Evolutionary conservation across 2,329 filamentous ascomycete genomes (phyloP).

Genomic region (Ceratocystis eucalypticola): DNA sequence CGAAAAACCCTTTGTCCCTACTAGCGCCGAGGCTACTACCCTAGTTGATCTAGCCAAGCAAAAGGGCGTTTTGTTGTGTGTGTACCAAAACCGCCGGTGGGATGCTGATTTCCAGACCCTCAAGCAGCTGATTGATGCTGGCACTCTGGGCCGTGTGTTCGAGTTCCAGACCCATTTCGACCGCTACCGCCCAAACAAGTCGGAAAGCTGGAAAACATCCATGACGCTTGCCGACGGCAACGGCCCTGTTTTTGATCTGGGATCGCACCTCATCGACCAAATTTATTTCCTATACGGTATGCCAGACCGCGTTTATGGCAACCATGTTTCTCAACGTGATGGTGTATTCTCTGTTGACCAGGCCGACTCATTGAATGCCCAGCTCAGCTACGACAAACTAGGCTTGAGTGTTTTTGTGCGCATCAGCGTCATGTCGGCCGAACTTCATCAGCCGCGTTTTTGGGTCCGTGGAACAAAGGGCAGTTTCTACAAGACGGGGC

Average conservation of each 20-base stretch:
- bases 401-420: slow-evolving; percentile 55
- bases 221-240: slow-evolving; percentile 48
- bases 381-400: slow-evolving; percentile 47
- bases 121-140: slow-evolving; percentile 44
- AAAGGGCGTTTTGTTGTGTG: slow-evolving; percentile 42
- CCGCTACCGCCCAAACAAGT: slow-evolving; percentile 49
- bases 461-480: slow-evolving; percentile 65
- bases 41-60: slow-evolving; percentile 44
- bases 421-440: slow-evolving; percentile 55
- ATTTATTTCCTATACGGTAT: slow-evolving; percentile 56
- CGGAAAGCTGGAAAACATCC: slow-evolving; percentile 49
- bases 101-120: slow-evolving; percentile 65
- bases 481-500: slow-evolving; percentile 55
- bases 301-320: slow-evolving; percentile 52
- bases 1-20: slow-evolving; percentile 73
- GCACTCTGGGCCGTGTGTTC: slow-evolving; percentile 53
- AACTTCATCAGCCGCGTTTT: slow-evolving; percentile 56
- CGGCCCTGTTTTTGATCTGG: slow-evolving; percentile 59
- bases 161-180: slow-evolving; percentile 76
- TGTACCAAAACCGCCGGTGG: slow-evolving; percentile 68
- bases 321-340: slow-evolving; percentile 52
- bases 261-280: slow-evolving; percentile 65
- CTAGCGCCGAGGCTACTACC: slow-evolving; percentile 50
- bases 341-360: slow-evolving; percentile 32
- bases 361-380: slow-evolving; percentile 46